Conservation (phyloP, 805 yeast genomes). For the Wickerhamiella nectarea region DNA sequence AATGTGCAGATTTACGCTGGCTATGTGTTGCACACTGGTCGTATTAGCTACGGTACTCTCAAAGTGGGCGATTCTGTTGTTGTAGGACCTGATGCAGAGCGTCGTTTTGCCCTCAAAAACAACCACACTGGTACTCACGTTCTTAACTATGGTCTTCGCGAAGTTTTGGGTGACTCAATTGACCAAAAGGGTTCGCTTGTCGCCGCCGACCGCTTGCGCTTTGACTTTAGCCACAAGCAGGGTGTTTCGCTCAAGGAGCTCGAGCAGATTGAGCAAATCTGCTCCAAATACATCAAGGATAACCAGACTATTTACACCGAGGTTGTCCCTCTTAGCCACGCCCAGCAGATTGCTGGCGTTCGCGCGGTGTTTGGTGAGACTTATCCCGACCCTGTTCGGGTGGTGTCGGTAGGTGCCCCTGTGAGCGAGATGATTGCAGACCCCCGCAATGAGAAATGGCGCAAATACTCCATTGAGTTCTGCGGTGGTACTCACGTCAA, state of each 20-base stretch:
- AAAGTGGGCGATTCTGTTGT: constrained; percentile 56
- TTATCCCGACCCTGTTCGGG: constrained; percentile 97
- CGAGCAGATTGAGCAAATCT: constrained; percentile 58
- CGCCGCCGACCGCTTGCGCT: constrained; percentile 87
- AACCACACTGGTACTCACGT: constrained; percentile 98
- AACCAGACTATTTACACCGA: constrained; percentile 65
- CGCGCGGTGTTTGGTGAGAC: constrained; percentile 99
- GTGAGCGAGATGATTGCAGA: constrained; percentile 64
- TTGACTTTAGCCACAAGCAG: constrained; percentile 90
- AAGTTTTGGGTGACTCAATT: constrained; percentile 71
- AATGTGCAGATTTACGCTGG: constrained; percentile 92
- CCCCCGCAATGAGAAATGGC: constrained; percentile 69
- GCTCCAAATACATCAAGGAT: constrained; percentile 55
- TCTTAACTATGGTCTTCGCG: constrained; percentile 75
- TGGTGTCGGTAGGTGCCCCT: constrained; percentile 86
- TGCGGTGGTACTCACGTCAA: constrained; percentile 98
- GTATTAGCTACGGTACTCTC: constrained; percentile 60
- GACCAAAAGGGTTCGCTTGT: constrained; percentile 97
- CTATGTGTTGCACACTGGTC: constrained; percentile 90
- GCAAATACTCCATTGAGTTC: constrained; percentile 70
- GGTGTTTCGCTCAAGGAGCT: constrained; percentile 63
- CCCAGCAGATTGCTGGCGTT: constrained; percentile 65
- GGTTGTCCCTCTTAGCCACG: constrained; percentile 63
- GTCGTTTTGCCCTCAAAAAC: constrained; percentile 93
- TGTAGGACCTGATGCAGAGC: constrained; percentile 79